phyloP scores from a whole-genome alignment of 768 basidiomycete genomes.

The Serendipita sp. region DNA sequence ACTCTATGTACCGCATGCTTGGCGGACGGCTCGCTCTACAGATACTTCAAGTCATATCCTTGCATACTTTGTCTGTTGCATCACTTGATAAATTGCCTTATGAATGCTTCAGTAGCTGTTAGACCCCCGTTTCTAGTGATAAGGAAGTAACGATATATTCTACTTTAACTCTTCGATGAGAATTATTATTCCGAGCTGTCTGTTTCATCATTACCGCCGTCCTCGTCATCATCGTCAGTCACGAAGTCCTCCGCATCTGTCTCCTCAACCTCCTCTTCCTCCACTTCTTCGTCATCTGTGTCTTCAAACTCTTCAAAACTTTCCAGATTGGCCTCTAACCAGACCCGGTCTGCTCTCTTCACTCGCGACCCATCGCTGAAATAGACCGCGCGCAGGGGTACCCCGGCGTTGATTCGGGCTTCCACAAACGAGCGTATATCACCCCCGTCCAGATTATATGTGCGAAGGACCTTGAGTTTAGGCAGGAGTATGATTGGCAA shows the following conservation, averaged over 20 bases:
- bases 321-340: conserved; percentile 36
- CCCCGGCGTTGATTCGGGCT: conserved; percentile 25
- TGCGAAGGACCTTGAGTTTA: conserved; percentile 30
- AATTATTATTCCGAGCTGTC: no score
- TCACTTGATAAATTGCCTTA: no score
- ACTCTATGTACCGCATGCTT: no score
- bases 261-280: conserved; percentile 8
- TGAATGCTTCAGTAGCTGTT: no score
- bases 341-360: conserved; percentile 26
- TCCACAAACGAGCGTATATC: conserved; percentile 30
- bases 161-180: no score
- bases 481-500: conserved; percentile 23
- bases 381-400: conserved; percentile 28
- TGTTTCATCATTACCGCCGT: conserved; percentile 8
- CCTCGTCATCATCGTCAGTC: conserved; percentile 10
- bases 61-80: no score
- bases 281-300: conserved; percentile 11
- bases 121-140: no score
- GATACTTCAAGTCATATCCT: no score
- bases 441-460: conserved; percentile 27
- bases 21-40: no score
- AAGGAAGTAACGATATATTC: no score
- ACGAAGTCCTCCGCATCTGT: conserved; percentile 12
- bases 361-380: conserved; percentile 32
- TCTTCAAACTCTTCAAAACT: conserved; percentile 19